These are phyloP conservation scores for Fusarium sp. DNA, from an alignment of 2,329 filamentous ascomycete species.

Conservation along the genomic window DNA sequence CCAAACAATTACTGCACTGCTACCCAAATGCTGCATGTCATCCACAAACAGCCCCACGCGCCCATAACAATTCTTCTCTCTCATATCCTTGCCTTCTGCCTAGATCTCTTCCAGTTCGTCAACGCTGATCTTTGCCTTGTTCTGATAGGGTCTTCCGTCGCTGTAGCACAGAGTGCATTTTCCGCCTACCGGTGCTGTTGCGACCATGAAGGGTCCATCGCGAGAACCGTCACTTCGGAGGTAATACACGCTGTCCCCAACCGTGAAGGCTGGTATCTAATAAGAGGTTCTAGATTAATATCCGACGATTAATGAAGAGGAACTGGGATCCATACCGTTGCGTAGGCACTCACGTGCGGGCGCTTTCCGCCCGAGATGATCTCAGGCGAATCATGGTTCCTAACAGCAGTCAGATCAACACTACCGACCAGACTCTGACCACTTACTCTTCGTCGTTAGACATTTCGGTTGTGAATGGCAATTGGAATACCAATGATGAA, in stretches of 20 bases:
- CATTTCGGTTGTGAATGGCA: not conserved
- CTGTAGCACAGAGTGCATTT: not conserved
- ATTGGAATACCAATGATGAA: not conserved
- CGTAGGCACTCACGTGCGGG: not conserved
- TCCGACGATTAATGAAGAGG: fast-evolving
- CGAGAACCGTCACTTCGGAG: not conserved
- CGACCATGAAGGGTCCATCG: constrained; percentile 7
- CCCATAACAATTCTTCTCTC: not conserved
- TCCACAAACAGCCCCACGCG: not conserved
- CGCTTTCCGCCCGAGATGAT: not conserved
- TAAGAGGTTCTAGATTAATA: not conserved
- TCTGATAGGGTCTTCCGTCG: not conserved
- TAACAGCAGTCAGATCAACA: not conserved
- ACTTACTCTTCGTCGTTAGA: not conserved
- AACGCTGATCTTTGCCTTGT: not conserved
- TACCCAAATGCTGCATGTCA: not conserved
- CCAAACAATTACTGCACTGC: not conserved
- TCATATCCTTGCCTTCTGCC: not conserved
- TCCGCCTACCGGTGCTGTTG: not conserved
- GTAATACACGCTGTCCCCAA: constrained; percentile 8
- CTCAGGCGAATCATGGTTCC: constrained; percentile 1
- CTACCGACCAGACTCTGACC: not conserved
- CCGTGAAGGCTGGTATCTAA: not conserved
- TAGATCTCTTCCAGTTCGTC: not conserved
- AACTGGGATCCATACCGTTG: fast-evolving